Base-by-base conservation (phyloP, 1,139 yeast genomes). In the Komagataea norvegica region DNA sequence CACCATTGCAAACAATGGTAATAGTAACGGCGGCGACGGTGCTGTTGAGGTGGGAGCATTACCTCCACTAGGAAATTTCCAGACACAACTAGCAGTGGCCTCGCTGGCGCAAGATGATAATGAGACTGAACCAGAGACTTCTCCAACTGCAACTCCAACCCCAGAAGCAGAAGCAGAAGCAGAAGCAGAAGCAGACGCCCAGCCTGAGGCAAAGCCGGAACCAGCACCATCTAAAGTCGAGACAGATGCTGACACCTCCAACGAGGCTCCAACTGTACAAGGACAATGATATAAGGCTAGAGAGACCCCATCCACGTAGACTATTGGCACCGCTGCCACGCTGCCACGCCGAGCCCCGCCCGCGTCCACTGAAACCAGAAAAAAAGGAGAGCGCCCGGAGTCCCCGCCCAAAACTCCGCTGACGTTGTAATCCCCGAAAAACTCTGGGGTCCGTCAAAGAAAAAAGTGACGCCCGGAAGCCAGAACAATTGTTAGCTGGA, bases 21-120 rank as follows among this genome's bases (percentile, higher is more conserved):
- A 8, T 8, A 11, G 24, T 8, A 21, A 8, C 10, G 11, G 10
- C 24, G 11, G 10, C 8, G 11, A 21, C 10, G 11, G 11, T 21
- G 24, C 24, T 21, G 14, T 13, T 18, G 14, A 6, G 14, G 27
- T 13, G 4, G 11, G 8, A 7, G 15, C 5, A 3, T 19, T 25
- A 15, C 35, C 35, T 15, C 25, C 25, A 5, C 9, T 32, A 11
- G 35, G 35, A 4, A 25, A 11, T 17, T 32, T 32, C 17, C 29
- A 15, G 14, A 22, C 21, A 6, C n/a, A 19, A 11, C 8, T 11
- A n/a, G 31, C 20, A 8, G 14, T 11, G 7, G 7, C 26, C 3
- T 7, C 26, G 10, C 11, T n/a, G 13, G 11, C 14, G 10, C 14
- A 24, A 7, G 26, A 24, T 7, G 26, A n/a, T 10, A 24, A 24